Percentiles rank a stretch among this genome's conserved stretches.
These are phyloP conservation scores for Monosporozyma siamensis DNA, from an alignment of 805 yeast genomes.

Conservation along the genomic window DNA sequence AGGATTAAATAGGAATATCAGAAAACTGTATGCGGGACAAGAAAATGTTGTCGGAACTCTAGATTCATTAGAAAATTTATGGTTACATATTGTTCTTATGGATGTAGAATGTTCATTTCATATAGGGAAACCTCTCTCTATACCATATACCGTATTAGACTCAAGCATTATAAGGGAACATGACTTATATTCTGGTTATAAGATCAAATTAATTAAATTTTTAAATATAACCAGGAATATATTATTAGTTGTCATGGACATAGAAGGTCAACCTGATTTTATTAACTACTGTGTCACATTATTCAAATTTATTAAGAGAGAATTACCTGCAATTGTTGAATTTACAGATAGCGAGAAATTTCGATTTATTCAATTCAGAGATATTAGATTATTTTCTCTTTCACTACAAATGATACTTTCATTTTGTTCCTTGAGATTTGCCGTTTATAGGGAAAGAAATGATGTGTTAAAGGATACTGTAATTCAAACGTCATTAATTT, in stretches of 20 bases:
- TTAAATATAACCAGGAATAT: slow-evolving; percentile 17
- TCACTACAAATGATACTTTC: slow-evolving; percentile 12
- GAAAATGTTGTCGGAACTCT: slow-evolving; percentile 16
- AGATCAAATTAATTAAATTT: slow-evolving; percentile 12
- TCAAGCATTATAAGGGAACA: neutral
- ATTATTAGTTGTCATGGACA: slow-evolving; percentile 7
- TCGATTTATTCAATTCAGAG: neutral
- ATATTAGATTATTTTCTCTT: slow-evolving; percentile 7
- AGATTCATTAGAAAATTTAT: slow-evolving; percentile 19
- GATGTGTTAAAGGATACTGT: slow-evolving; percentile 6
- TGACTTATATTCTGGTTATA: slow-evolving; percentile 2
- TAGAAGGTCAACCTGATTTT: slow-evolving; percentile 10
- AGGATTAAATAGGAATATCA: slow-evolving; percentile 21
- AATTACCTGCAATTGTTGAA: slow-evolving; percentile 1
- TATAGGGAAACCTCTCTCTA: slow-evolving; percentile 17
- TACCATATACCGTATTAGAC: slow-evolving; percentile 6
- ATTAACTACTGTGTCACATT: neutral
- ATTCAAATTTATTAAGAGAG: neutral
- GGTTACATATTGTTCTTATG: slow-evolving; percentile 19
- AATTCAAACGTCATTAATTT: slow-evolving; percentile 10
- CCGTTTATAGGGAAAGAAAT: slow-evolving; percentile 9
- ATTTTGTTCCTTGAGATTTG: slow-evolving; percentile 13
- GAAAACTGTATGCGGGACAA: slow-evolving; percentile 9
- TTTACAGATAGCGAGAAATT: neutral
- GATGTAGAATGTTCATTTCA: slow-evolving; percentile 21